phyloP scores from a whole-genome alignment of 2,329 filamentous ascomycete genomes.

The Verruconis gallopava region DNA sequence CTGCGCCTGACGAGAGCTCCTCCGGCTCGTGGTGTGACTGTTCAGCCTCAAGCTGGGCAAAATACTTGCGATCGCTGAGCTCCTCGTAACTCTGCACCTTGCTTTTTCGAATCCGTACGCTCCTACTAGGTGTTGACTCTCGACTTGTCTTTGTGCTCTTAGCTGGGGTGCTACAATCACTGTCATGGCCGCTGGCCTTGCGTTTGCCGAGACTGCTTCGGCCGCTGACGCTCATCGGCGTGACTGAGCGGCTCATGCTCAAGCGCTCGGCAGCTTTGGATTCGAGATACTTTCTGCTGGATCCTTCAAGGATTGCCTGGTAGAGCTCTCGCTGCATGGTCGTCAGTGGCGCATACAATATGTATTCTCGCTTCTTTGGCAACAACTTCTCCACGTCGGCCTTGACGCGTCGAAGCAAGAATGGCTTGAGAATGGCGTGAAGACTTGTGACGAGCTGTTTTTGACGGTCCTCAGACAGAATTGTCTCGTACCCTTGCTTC shows the following conservation, averaged over 20 bases:
- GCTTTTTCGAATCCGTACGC: conserved; percentile 39
- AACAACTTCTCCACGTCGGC: conserved; percentile 81
- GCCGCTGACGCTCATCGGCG: conserved; percentile 29
- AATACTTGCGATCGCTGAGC: conserved; percentile 74
- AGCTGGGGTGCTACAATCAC: conserved; percentile 29
- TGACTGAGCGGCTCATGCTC: conserved; percentile 36
- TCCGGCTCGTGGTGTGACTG: conserved; percentile 23
- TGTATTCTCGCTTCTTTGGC: conserved; percentile 95
- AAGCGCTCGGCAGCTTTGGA: conserved; percentile 60
- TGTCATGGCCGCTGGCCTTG: conserved; percentile 31
- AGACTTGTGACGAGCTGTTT: conserved; percentile 74
- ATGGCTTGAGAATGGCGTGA: conserved; percentile 83
- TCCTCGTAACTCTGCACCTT: conserved; percentile 50
- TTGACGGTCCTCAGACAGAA: conserved; percentile 61
- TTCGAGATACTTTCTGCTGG: conserved; percentile 49
- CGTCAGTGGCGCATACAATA: conserved; percentile 86
- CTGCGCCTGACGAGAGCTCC: conserved; percentile 31
- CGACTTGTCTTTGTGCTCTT: conserved; percentile 69
- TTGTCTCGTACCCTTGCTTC: conserved; percentile 6
- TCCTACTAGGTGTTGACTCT: conserved; percentile 56
- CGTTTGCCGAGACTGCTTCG: conserved; percentile 43
- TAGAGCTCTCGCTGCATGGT: conserved; percentile 86
- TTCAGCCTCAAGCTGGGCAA: conserved; percentile 59
- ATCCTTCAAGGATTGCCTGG: conserved; percentile 51
- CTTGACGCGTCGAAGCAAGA: conserved; percentile 79